Evolutionary conservation across 1,284 basidiomycete species (phyloP).

Genomic region (Coniophora puteana): DNA sequence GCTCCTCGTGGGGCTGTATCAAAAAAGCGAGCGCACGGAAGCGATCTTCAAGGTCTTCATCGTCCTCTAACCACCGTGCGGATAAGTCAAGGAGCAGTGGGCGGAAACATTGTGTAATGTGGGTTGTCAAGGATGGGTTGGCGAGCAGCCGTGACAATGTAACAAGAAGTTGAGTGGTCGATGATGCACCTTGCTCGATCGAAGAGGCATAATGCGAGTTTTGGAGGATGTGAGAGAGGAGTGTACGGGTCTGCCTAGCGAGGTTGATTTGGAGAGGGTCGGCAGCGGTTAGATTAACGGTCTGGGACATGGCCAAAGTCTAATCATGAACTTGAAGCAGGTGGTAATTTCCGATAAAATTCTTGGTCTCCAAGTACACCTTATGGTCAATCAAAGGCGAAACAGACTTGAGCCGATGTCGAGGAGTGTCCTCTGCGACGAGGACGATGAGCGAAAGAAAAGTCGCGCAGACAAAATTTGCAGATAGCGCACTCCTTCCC

Average conservation of each 20-base stretch:
- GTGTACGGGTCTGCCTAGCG: conserved; percentile 39
- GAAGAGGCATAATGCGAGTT: conserved; percentile 30
- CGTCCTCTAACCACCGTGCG: conserved; percentile 60
- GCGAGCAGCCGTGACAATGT: conserved; percentile 49
- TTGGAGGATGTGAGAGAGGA: conserved; percentile 40
- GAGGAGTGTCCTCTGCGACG: too few relatives aligned
- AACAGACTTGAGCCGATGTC: too few relatives aligned
- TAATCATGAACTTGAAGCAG: too few relatives aligned
- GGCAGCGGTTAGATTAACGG: too few relatives aligned
- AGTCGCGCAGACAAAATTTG: too few relatives aligned
- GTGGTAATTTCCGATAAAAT: too few relatives aligned
- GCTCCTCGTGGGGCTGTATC: conserved; percentile 67
- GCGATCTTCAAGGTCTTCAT: conserved; percentile 45
- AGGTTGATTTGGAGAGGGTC: conserved; percentile 54
- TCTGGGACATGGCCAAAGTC: too few relatives aligned
- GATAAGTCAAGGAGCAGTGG: conserved; percentile 71
- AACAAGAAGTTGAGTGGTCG: conserved; percentile 36
- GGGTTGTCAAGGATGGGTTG: conserved; percentile 48
- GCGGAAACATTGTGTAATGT: conserved; percentile 56
- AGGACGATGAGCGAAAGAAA: too few relatives aligned
- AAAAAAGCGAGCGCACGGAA: conserved; percentile 59
- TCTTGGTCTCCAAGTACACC: too few relatives aligned
- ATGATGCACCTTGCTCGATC: conserved; percentile 33
- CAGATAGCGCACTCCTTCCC: too few relatives aligned
- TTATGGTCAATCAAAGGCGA: too few relatives aligned